Evolutionary conservation across 176 grass and related monocot species (phyloP), one percentile per base, ranked within the genome.

Genomic region (Avena sativa): DNA sequence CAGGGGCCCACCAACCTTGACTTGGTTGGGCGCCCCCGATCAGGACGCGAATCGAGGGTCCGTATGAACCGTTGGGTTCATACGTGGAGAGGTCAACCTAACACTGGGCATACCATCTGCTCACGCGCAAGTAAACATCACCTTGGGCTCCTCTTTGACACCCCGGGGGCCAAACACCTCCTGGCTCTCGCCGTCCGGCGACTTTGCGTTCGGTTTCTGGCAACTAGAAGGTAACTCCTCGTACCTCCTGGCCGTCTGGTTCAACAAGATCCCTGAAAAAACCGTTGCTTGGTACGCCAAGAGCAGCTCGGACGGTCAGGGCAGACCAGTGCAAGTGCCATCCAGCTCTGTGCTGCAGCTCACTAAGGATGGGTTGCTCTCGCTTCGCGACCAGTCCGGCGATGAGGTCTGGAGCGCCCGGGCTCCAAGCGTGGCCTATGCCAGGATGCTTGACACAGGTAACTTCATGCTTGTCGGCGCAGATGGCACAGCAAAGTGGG

Each of bases 81-180:
- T n/a, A n/a, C n/a, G n/a, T n/a, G n/a, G n/a, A n/a, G n/a, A n/a
- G n/a, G n/a, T n/a, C n/a, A n/a, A n/a, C n/a, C n/a, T n/a, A n/a
- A n/a, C n/a, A n/a, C n/a, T n/a, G 9, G 20, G 57, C 34, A 34
- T 51, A 1, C 3, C 49, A 49, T 55, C 69, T 32, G 47, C 63
- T 4, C 78, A 76, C 46, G 84, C 53, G 52, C 84, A 86, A 8
- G 44, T 63, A 12, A 90, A 90, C 52, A 83, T 83, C 43, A 86
- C 44, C 63, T 1, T 12, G 11, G 72, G 79, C 15, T 86, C 84
- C 28, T 82, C n/a, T 17, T 51, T 90, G 56, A 30, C 28, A 6
- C 52, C 88, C 8, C 3, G 79, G 32, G 65, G 79, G 2, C 5
- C 53, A 9, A 86, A 25, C 78, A 86, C 25, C 71, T 86, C 55